These are phyloP conservation scores for Botryosphaeria dothidea DNA, from an alignment of 2,329 filamentous ascomycete genomes.

Conservation along the genomic window DNA sequence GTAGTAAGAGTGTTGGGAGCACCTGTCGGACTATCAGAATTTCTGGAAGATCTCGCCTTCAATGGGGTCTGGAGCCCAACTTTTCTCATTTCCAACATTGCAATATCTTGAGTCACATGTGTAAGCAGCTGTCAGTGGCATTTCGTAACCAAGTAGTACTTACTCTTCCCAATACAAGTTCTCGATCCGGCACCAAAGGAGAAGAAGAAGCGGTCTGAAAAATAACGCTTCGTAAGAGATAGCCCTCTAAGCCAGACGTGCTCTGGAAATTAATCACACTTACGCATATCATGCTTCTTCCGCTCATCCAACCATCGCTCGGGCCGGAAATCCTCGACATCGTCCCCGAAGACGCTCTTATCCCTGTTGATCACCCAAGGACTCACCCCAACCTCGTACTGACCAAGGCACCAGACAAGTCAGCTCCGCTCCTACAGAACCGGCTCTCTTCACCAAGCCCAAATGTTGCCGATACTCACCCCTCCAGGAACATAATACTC, in stretches of 20 bases:
- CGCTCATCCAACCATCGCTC: constrained; percentile 48
- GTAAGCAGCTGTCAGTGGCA: neutral
- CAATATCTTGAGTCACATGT: neutral
- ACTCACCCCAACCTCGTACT: neutral
- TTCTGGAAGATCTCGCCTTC: neutral
- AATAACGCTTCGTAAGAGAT: neutral
- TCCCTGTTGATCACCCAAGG: neutral
- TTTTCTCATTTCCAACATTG: neutral
- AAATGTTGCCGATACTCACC: neutral
- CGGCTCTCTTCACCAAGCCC: no score
- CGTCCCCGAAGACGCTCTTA: constrained; percentile 43
- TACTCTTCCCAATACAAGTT: constrained; percentile 26
- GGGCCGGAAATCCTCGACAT: constrained; percentile 49
- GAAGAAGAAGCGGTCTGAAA: constrained; percentile 24
- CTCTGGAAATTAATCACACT: no score
- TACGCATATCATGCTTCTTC: constrained; percentile 13
- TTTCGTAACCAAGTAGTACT: neutral
- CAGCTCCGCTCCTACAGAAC: no score
- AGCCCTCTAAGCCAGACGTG: no score
- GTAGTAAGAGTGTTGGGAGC: neutral
- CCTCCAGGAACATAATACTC: neutral
- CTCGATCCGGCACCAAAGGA: constrained; percentile 26
- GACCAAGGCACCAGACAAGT: no score
- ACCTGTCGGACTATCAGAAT: neutral
- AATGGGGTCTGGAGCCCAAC: neutral